These are phyloP conservation scores for Claviceps spartinae DNA, from an alignment of 2,329 filamentous ascomycete genomes.

Conservation along the genomic window DNA sequence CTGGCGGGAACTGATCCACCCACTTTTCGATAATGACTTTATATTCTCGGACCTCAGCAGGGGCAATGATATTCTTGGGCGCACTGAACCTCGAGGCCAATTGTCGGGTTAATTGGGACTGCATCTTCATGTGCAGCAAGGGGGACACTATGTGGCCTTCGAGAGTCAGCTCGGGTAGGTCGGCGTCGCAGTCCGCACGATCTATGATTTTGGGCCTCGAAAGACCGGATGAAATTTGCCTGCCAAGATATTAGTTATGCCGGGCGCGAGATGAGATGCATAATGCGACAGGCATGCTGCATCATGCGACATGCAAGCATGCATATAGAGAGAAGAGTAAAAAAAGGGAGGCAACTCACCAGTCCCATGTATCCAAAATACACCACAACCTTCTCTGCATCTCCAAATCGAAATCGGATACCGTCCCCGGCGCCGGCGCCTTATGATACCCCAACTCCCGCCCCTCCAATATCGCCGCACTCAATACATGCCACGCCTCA, in stretches of 20 bases:
- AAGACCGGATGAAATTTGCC: slow-evolving; percentile 22
- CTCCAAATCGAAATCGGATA: slow-evolving; percentile 18
- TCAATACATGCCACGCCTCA: slow-evolving; percentile 19
- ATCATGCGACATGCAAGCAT: no score
- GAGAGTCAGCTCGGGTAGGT: slow-evolving; percentile 16
- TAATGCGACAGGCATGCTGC: no score
- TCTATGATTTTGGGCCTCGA: slow-evolving; percentile 18
- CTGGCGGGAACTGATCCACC: slow-evolving; percentile 25
- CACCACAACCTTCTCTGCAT: slow-evolving; percentile 20
- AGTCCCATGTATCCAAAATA: slow-evolving; percentile 21
- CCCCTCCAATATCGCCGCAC: slow-evolving; percentile 18
- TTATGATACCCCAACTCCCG: slow-evolving; percentile 17
- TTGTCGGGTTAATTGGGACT: slow-evolving; percentile 13
- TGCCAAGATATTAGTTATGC: slow-evolving; percentile 3
- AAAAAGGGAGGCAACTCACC: slow-evolving; percentile 10
- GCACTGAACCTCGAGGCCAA: slow-evolving; percentile 14
- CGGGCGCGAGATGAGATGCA: no score
- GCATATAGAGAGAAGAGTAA: no score
- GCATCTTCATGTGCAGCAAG: slow-evolving; percentile 18
- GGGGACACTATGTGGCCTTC: slow-evolving; percentile 16
- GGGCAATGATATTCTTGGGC: slow-evolving; percentile 14
- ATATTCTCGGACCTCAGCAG: slow-evolving; percentile 15
- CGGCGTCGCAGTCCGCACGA: slow-evolving; percentile 13
- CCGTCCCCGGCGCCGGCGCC: slow-evolving; percentile 8
- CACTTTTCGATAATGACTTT: slow-evolving; percentile 24